Percentiles rank a stretch among this genome's conserved stretches.
Conservation (phyloP, 2,329 filamentous ascomycete species). For the Epichloe festucae region DNA sequence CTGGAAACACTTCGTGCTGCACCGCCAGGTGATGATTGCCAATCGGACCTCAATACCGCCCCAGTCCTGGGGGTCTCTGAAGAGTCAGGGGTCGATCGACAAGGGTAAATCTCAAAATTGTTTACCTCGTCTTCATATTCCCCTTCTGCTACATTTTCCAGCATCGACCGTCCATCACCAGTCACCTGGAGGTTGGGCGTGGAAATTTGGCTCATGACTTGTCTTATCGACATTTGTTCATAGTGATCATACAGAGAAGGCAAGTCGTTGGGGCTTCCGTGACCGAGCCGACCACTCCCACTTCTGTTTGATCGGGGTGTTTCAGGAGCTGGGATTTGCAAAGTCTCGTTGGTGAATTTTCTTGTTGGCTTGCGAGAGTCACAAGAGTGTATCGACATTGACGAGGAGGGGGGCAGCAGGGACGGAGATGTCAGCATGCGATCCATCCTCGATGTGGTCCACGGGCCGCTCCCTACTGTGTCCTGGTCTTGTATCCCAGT, state of each 20-base stretch:
- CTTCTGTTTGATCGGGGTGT: conserved; percentile 12
- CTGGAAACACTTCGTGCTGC: conserved; percentile 41
- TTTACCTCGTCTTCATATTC: neutral
- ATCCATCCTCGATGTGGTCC: conserved; percentile 22
- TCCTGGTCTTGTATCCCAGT: neutral
- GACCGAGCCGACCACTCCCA: conserved; percentile 13
- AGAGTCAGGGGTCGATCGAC: neutral
- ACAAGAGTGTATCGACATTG: conserved; percentile 14
- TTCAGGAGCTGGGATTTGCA: conserved; percentile 14
- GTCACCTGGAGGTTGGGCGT: conserved; percentile 4
- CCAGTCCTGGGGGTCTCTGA: conserved; percentile 12
- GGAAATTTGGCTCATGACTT: conserved; percentile 21
- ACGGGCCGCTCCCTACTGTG: neutral
- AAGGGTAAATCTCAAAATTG: neutral
- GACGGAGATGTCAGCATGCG: conserved; percentile 30
- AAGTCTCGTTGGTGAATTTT: conserved; percentile 24
- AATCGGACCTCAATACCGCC: conserved; percentile 9
- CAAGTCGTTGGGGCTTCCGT: conserved; percentile 24
- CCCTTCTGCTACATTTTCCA: neutral
- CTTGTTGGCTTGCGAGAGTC: conserved; percentile 18
- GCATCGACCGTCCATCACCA: neutral
- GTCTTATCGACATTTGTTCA: conserved; percentile 40
- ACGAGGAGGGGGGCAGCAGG: conserved; percentile 23
- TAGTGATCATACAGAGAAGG: conserved; percentile 45
- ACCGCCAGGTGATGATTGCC: conserved; percentile 22